A percentile compares a stretch with the other conserved stretches of the same genome.
Evolutionary conservation across 2,329 filamentous ascomycete species (phyloP).

Genomic region (Neophaeococcomyces aloes): DNA sequence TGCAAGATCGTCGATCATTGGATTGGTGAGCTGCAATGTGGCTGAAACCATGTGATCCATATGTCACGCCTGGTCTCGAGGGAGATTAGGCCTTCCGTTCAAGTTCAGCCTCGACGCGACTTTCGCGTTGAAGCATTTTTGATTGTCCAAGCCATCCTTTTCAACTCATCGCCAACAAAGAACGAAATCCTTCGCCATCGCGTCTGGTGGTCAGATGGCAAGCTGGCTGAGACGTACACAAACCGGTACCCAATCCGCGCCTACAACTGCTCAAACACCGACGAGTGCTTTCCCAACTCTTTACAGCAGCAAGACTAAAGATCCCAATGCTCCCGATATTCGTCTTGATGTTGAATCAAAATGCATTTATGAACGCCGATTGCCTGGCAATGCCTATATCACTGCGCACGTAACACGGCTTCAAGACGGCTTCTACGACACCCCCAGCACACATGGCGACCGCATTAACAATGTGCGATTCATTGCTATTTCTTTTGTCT

Average conservation of each 20-base stretch:
- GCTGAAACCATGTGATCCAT: too few relatives aligned
- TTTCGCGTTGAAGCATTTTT: too few relatives aligned
- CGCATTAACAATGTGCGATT: conserved; percentile 38
- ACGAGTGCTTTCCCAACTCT: neutral
- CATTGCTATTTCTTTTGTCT: conserved; percentile 40
- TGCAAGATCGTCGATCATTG: too few relatives aligned
- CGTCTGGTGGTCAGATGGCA: neutral
- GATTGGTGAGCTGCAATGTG: too few relatives aligned
- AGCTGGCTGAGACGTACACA: conserved; percentile 7
- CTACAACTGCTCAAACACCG: neutral
- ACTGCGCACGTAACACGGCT: conserved; percentile 42
- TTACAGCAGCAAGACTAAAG: conserved; percentile 8
- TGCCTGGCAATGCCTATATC: conserved; percentile 40
- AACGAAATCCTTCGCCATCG: too few relatives aligned
- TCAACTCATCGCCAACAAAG: too few relatives aligned
- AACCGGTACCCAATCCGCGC: conserved; percentile 2
- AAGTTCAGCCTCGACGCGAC: too few relatives aligned
- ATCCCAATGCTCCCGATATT: conserved; percentile 30
- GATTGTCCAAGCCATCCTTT: too few relatives aligned
- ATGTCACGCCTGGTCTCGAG: too few relatives aligned
- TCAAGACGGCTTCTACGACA: conserved; percentile 40
- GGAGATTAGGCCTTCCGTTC: too few relatives aligned
- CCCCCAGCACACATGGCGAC: conserved; percentile 32
- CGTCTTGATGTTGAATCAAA: conserved; percentile 30
- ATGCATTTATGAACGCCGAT: conserved; percentile 40